phyloP scores from a whole-genome alignment of 2,329 filamentous ascomycete species.

The Paracorniculantispora psalliotae region DNA sequence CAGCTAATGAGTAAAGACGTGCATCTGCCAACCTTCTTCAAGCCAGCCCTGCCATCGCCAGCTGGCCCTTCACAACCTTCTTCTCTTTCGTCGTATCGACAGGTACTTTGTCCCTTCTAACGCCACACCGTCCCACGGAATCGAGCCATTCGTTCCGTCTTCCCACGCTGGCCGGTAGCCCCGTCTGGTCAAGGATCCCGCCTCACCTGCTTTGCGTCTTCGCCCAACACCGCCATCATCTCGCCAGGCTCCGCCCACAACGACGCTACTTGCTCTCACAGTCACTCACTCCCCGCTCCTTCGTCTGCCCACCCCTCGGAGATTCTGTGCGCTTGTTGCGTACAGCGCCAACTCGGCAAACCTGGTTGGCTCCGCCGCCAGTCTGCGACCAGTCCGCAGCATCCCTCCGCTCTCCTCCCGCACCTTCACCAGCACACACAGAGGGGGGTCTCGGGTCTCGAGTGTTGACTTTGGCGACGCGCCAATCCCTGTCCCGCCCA shows the following conservation, averaged over 20 bases:
- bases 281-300: not conserved
- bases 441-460: not conserved
- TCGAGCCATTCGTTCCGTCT: too few relatives aligned
- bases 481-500: not conserved
- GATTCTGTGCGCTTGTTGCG: constrained; percentile 2
- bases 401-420: not conserved
- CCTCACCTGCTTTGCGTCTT: not conserved
- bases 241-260: not conserved
- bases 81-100: not conserved
- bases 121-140: not conserved
- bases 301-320: not conserved
- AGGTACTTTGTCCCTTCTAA: not conserved
- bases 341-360: constrained; percentile 12
- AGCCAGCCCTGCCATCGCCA: not conserved
- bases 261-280: not conserved
- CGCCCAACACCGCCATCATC: not conserved
- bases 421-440: too few relatives aligned
- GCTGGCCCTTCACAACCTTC: not conserved
- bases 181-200: not conserved
- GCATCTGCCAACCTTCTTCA: not conserved
- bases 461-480: not conserved
- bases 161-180: too few relatives aligned
- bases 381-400: not conserved
- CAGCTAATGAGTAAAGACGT: too few relatives aligned
- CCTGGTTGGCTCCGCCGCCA: constrained; percentile 17